Evolutionary conservation across 2,329 filamentous ascomycete genomes (phyloP), one percentile per base, ranked within the genome.

Genomic region (Huntiella abstrusa): DNA sequence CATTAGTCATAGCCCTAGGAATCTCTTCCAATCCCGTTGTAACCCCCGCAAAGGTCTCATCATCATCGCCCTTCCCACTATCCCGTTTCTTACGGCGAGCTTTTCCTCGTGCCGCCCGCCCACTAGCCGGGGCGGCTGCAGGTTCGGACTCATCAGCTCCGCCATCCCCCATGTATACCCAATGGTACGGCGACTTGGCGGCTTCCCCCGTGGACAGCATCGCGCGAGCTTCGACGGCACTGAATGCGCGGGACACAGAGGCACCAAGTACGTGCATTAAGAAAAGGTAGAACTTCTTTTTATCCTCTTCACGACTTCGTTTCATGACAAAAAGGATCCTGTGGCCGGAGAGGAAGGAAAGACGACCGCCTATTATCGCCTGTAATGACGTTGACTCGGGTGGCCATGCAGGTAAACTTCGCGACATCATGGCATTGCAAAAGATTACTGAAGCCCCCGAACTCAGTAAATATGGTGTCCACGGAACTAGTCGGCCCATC

Each of bases 381-480:
- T 57, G 57, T 1, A 92, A 64, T 4, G 60, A 68, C 0, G 77
- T 75, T 0, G 65, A 67, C 0, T 56, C 55, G 0, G 77, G 70
- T 4, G 77, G 64, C 53, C 80, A 87, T 0, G 72, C 64, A 0
- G 60, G 51, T 33, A 96, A 63, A 5, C 69, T 72, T 17, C 88
- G 74, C 1, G 86, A 94, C 38, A 80, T 77, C 8, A 86, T 70
- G 0, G 82, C 83, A 38, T 83, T 80, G 16, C 78, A 76, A 1
- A 96, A 72, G 46, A 82, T 80, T 1, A 70, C 66, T 1, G 84
- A 92, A 51, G 83, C 74, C 0, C 91, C 91, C 0, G 88, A 83
- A 28, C 85, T 84, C 1, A 98, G 73, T 1, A 95, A 70, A 56
- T 94, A 96, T 1, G 77, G 73, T 5, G 71, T 65, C 82, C 87